phyloP scores from a whole-genome alignment of 2,329 filamentous ascomycete species.

The Scedosporium apiospermum region DNA sequence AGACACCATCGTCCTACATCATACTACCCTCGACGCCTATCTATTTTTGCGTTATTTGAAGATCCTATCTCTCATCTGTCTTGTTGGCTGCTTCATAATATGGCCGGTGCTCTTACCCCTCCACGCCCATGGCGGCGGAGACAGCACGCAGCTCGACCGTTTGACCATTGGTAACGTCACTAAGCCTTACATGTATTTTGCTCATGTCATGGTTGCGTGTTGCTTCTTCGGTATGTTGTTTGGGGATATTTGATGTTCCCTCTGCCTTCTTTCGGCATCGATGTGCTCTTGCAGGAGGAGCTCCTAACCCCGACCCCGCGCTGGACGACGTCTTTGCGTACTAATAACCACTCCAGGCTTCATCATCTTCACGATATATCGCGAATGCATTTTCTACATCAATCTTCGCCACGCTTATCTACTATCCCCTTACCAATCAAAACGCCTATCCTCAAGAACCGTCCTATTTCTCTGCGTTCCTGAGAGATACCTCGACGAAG shows the following conservation, averaged over 20 bases:
- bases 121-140: conserved; percentile 70
- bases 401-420: conserved; percentile 90
- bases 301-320: too few relatives aligned
- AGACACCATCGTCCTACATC: conserved; percentile 74
- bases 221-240: conserved; percentile 54
- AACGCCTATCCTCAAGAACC: conserved; percentile 79
- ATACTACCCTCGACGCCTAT: conserved; percentile 82
- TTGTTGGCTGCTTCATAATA: conserved; percentile 71
- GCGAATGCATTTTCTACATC: conserved; percentile 88
- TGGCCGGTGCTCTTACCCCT: conserved; percentile 80
- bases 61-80: conserved; percentile 64
- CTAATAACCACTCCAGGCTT: conserved; percentile 40
- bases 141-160: conserved; percentile 50
- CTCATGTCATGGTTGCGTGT: conserved; percentile 73
- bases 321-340: not conserved
- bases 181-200: conserved; percentile 61
- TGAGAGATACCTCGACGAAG: conserved; percentile 62
- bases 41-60: conserved; percentile 81
- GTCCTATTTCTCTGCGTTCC: conserved; percentile 90
- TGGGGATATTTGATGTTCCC: too few relatives aligned
- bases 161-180: conserved; percentile 37
- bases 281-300: too few relatives aligned
- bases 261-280: not conserved
- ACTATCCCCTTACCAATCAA: conserved; percentile 73
- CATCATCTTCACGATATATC: conserved; percentile 78